Base-by-base conservation (phyloP, 768 basidiomycete species). In the Lyophyllum shimeji region DNA sequence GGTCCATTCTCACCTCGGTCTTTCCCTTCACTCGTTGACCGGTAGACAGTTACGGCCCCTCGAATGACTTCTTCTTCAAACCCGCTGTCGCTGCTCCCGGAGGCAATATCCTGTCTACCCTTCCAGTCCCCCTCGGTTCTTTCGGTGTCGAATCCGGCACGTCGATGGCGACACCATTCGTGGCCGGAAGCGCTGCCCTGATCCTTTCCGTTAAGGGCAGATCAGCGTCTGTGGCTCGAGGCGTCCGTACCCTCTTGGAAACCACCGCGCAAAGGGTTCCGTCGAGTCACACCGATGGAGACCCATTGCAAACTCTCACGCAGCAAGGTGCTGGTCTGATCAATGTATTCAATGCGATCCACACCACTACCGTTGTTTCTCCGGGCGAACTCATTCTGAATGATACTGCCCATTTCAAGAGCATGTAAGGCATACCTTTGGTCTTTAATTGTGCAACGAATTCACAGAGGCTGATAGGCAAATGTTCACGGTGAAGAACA, bases 361-460 rank as follows among this genome's bases (percentile, higher is more conserved):
- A 80, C 50, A 70, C 79, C 4, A 77, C 74, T 0, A 79, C 83
- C 3, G 64, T 81, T 37, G 68, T 88, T 24, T 76, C 79, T 4
- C 84, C 84, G 5, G 75, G 78, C 13, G 79, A 86, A 62, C 70
- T 88, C n/a, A 60, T 82, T 34, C 68, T 86, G 39, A 89, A 89
- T 59, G 86, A 87, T 64, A 87, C 86, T 3, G 76, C 80, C 7
- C 73, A 84, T 63, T 81, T 82, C 65, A 68, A 72, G 49, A 65
- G 69, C 31, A 47, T 65, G 80, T 81, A 63, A 56, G 78, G 70
- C 18, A 11, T 20, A 50, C 31, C 4, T 54, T 17, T 68, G 43
- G 49, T 23, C 25, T n/a, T 37, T 1, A 44, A 33, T 17, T 17
- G n/a, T 44, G 18, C 47, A 17, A n/a, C 43, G 25, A 51, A 43